Evolutionary conservation across 208 protist species (phyloP).

Genomic region (Acanthamoeba quina): DNA sequence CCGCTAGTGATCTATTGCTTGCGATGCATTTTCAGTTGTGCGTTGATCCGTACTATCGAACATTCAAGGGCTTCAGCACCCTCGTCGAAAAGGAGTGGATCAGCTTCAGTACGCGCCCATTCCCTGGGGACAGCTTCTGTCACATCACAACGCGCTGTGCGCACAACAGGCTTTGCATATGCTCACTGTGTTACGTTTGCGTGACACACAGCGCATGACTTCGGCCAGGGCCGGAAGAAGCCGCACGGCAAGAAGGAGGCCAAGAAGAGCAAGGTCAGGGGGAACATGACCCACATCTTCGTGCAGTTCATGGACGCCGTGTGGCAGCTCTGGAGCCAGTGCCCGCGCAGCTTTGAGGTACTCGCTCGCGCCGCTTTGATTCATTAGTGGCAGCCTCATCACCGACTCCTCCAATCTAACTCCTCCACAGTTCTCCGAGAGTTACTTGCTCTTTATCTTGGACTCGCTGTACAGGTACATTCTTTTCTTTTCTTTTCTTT

Average conservation of each 20-base stretch:
- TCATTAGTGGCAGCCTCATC: too few relatives aligned
- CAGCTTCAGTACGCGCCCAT: conserved; percentile 54
- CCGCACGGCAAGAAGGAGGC: conserved; percentile 29
- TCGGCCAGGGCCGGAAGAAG: conserved; percentile 4
- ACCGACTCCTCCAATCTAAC: not conserved
- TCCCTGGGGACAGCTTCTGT: too few relatives aligned
- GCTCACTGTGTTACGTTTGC: not conserved
- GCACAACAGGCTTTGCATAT: not conserved
- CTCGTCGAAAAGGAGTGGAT: conserved; percentile 71
- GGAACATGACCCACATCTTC: conserved; percentile 45
- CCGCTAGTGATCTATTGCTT: not conserved
- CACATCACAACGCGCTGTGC: too few relatives aligned
- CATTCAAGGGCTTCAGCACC: conserved; percentile 61
- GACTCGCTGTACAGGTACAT: conserved; percentile 57
- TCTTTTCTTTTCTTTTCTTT: not conserved
- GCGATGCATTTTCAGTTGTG: not conserved
- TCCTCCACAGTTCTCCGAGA: conserved; percentile 38
- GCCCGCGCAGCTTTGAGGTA: conserved; percentile 57
- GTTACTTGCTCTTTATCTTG: conserved; percentile 55
- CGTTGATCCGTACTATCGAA: conserved; percentile 61
- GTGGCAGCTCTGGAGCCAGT: conserved; percentile 63
- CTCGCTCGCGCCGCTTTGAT: not conserved
- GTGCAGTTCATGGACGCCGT: conserved; percentile 70
- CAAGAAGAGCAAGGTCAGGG: conserved; percentile 23
- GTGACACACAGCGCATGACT: conserved; percentile 23